Evolutionary conservation across 2,329 filamentous ascomycete genomes (phyloP).

Genomic region (Magnaporthales sp.): DNA sequence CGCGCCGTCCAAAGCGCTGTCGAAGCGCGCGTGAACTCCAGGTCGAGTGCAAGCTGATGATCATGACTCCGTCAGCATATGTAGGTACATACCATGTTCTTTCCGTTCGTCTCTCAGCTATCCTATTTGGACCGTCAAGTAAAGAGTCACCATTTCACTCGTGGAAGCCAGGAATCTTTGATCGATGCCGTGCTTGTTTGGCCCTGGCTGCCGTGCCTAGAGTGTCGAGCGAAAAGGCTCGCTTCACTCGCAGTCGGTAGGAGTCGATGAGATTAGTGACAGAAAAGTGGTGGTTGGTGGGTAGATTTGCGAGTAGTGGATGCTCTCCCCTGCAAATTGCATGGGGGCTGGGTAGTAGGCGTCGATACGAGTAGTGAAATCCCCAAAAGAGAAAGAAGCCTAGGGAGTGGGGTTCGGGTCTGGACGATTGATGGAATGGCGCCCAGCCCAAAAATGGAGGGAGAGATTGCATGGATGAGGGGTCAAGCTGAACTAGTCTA

Average conservation of each 20-base stretch:
- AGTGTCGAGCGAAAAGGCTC: not conserved
- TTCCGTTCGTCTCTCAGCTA: not conserved
- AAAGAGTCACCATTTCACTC: not conserved
- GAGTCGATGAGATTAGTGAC: not conserved
- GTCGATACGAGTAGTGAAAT: not conserved
- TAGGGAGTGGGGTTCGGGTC: not conserved
- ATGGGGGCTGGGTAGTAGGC: not conserved
- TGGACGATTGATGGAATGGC: not conserved
- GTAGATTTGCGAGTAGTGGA: not conserved
- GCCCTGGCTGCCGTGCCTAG: not conserved
- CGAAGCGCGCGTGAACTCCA: no score
- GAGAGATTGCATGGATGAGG: not conserved
- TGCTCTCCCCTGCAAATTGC: not conserved
- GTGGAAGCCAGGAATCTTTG: not conserved
- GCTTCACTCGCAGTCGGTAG: not conserved
- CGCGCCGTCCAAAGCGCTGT: no score
- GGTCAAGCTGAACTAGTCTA: not conserved
- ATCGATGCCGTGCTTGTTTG: not conserved
- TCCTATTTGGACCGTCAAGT: not conserved
- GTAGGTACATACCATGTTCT: not conserved
- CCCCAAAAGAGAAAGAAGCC: not conserved
- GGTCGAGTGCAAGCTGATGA: no score
- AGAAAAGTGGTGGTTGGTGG: not conserved
- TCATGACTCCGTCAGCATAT: not conserved
- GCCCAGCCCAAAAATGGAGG: not conserved